Base-by-base conservation (phyloP, 345 rosid genomes). In the Euclidium syriacum region DNA sequence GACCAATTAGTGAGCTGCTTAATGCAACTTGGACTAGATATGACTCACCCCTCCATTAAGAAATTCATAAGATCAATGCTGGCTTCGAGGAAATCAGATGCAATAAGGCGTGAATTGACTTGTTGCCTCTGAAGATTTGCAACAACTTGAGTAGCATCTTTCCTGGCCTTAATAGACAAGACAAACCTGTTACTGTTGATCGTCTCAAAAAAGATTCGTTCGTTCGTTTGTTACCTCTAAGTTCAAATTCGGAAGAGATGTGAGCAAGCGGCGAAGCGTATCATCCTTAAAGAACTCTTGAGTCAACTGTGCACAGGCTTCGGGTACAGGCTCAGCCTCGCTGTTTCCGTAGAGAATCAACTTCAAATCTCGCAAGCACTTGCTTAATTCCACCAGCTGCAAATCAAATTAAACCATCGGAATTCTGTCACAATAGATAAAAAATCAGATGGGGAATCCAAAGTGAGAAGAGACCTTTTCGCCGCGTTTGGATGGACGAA, bases 71-170 rank as follows among this genome's bases (percentile, higher is more conserved):
- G 91, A 76, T 88, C 87, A 0, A 78, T 75, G 52, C 85, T 83
- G 32, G 79, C 75, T 69, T 85, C 96, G 77, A 88, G 73, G 76
- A 81, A 85, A 18, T 85, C 90, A 67, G 90, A 88, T 4, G 96
- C 90, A 71, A 88, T 88, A 79, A 88, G 58, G 61, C 83, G 74
- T 7, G 91, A 85, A 0, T 85, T 71, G 65, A 88, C 92, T 81
- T 83, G 96, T 46, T 85, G 96, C 72, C 96, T 73, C 67, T 85
- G 96, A 56, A 88, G 74, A 78, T 88, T 88, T 43, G 96, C 96
- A 48, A 85, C 88, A 61, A 88, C 85, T 76, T 85, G 92, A 25
- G 96, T 88, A 59, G 86, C 89, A 80, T 88, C 96, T 79, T 83
- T 88, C 36, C 90, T 78, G 11, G 96, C 75, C 96, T 88, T 82